Evolutionary conservation across 352 stramenopile species (phyloP), one percentile per base, ranked within the genome.

Genomic region (Globisporangium nunn): DNA sequence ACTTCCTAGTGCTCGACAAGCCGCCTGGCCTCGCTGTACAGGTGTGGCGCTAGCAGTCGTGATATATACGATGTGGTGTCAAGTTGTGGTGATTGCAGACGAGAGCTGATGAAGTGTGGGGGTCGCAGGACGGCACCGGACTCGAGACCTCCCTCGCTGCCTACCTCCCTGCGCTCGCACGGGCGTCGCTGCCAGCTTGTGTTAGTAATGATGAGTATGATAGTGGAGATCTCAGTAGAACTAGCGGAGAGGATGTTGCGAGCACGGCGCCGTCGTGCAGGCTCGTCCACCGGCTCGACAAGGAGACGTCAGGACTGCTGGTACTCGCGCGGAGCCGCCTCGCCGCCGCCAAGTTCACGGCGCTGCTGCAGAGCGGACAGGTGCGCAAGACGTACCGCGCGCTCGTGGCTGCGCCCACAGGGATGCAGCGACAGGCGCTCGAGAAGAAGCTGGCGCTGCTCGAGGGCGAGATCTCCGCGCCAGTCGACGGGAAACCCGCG

Each of bases 201-300:
- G 23, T 23, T 23, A 23, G 23, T 23, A 23, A 23, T 23, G 23
- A 23, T 23, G 23, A 23, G 23, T 23, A 23, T 23, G 23, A 23
- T 1, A 23, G 23, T 23, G 23, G 23, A 29, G 7, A 7, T 17
- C 18, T 3, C 14, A 56, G 3, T 15, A 41, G 39, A 8, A 10
- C 39, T 11, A 12, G 11, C 11, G n/a, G 2, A 18, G 3, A 29
- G 10, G 29, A 7, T 3, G 15, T 1, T 40, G 18, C 46, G 55
- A 6, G 39, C 58, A 3, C 51, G 40, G 14, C 50, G 2, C 59
- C 76, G 18, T 44, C 73, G 33, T 61, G 76, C 6, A 68, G 67
- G 23, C 46, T 88, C 30, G 81, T 91, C 29, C 81, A 91, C 68
- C 78, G 81, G 15, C 67, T 91, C 45, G 81, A 91, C 52, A 87